A percentile compares a stretch with the other conserved stretches of the same genome.
phyloP scores from a whole-genome alignment of 768 basidiomycete species.

The Hypholoma sublateritium region DNA sequence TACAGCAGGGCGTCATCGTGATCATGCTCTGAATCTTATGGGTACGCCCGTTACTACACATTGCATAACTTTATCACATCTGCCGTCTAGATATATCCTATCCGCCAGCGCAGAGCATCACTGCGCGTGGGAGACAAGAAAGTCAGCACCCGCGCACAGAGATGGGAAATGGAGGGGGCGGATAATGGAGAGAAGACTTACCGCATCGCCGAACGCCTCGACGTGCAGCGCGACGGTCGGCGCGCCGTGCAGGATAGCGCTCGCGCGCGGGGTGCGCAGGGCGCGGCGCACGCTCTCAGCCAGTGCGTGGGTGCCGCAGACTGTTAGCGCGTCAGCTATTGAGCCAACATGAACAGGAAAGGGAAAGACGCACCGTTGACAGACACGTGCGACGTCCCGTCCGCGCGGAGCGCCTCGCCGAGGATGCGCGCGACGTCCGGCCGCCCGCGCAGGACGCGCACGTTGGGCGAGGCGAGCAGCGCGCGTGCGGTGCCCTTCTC shows the following conservation, averaged over 20 bases:
- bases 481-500: not conserved
- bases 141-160: too few species aligned
- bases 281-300: slow-evolving; percentile 37
- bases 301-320: slow-evolving; percentile 48
- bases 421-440: slow-evolving; percentile 41
- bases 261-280: slow-evolving; percentile 34
- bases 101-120: too few species aligned
- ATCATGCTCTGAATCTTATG: too few species aligned
- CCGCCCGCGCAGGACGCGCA: slow-evolving; percentile 30
- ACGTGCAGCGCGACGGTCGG: slow-evolving; percentile 45
- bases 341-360: not conserved
- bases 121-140: too few species aligned
- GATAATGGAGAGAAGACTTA: too few species aligned
- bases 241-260: slow-evolving; percentile 42
- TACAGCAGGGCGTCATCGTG: too few species aligned
- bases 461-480: slow-evolving; percentile 4
- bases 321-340: slow-evolving; percentile 23
- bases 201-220: slow-evolving; percentile 29
- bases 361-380: slow-evolving; percentile 42
- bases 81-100: too few species aligned
- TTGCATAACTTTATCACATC: too few species aligned
- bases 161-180: too few species aligned
- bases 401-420: slow-evolving; percentile 33
- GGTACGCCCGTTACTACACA: too few species aligned
- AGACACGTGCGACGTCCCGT: slow-evolving; percentile 35